Evolutionary conservation across 148 eudicot genomes (phyloP), one percentile per base, ranked within the genome.

Genomic region (Nepenthes mirabilis): DNA sequence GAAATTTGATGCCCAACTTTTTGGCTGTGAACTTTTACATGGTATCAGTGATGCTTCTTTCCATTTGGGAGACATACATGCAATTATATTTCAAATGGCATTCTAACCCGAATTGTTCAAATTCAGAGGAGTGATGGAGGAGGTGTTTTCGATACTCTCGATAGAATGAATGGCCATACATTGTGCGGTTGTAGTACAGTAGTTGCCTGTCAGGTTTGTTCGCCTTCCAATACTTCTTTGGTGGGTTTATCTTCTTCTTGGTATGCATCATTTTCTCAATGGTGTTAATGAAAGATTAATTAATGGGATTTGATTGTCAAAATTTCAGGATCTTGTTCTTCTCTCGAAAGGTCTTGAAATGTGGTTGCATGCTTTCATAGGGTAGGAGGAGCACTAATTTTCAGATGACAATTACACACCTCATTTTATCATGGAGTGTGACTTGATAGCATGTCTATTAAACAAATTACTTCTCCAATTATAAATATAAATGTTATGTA

Each of bases 91-190:
- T 14, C 10, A 48, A 12, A 60, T 45, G 14, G 33, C 59, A 13
- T 63, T 72, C 62, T 76, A 45, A 72, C 52, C 37, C 10, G 14
- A 32, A 58, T 53, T 14, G 49, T 52, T 77, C 12, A 23, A 57
- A 62, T 76, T 48, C 95, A 93, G 99, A 89, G 99, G 62, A 93
- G 96, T 68, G 97, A 93, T 68, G 99, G 99, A 59, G 84, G 90
- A 60, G 99, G 99, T 34, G 91, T 79, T 59, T 93, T 89, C 47
- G 85, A 89, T 37, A 78, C 71, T 59, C 54, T 93, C 74, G 97
- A 93, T 70, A 72, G 63, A 56, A 86, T 93, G 95, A 93, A 89
- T 67, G 99, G 99, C 55, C 80, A 71, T 58, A 69, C 83, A 50
- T 61, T 93, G 61, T 93, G 99, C 76, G 99, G 99, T 33, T 93